Evolutionary conservation across 2,329 filamentous ascomycete species (phyloP), one percentile per base, ranked within the genome.

Genomic region (Cytospora chrysosperma): DNA sequence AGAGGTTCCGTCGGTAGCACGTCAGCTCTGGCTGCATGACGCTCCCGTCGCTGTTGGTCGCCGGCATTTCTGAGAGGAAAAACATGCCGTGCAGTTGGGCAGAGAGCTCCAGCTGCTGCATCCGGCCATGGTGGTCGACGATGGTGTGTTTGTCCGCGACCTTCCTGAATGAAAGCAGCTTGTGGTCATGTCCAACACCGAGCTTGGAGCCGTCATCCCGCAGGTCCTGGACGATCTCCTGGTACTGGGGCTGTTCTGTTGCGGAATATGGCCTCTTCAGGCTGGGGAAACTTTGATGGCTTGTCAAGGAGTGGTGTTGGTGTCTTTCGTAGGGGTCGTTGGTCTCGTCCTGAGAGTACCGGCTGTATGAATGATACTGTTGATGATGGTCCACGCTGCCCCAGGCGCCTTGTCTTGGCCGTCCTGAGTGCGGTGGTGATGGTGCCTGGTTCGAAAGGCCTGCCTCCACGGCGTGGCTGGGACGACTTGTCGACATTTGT

Each of bases 1-100:
- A 98, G 56, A 98, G 81, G 73, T 98, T 98, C 55, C 94, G 87
- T 68, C 94, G 90, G 77, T 98, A 98, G 82, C 94, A 98, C 3
- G 94, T 98, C 74, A 98, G 77, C 77, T 98, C 94, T 59, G 86
- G 92, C 73, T 90, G 89, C 56, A 88, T 78, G 54, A 83, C 74
- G 53, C 76, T 79, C 64, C 83, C 85, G 68, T 89, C 85, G 68
- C 75, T 81, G 61, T 80, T 78, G 66, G 82, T 86, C 71, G 88
- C 84, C 1, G 89, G 88, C 78, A 90, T 90, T 73, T 94, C 91
- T 32, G 91, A 92, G 34, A 94, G 81, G 74, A 94, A 94, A 79
- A 94, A 94, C 90, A 94, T 93, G 78, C 91, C 91, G 72, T 93
- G 90, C 32, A 94, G 85, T 77, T 94, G 90, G 19, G 91, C 90